Base-by-base conservation (phyloP, 495 filamentous ascomycete species). In the Aspergillus coremiiformis region DNA sequence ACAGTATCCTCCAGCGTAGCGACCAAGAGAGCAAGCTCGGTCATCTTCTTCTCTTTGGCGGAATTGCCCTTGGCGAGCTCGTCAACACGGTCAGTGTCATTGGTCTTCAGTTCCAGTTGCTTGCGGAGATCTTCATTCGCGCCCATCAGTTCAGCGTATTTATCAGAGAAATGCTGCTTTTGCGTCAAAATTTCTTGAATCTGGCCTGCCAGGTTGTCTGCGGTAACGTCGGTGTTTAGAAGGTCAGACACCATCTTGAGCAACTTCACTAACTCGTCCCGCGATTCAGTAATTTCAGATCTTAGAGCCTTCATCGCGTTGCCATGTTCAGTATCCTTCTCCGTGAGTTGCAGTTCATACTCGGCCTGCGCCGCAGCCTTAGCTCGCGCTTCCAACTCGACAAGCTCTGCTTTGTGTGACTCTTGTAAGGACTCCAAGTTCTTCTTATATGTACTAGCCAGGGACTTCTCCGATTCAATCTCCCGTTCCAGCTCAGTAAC, bases 251-350 rank as follows among this genome's bases (percentile, higher is more conserved):
- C 70, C 44, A 67, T 68, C 30, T 66, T 58, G 26, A 84, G 66
- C 20, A 90, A 69, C 50, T 80, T 82, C 39, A 77, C 77, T 47
- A 91, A 70, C 47, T 89, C 82, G 47, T 84, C 76, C 44, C 85
- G 82, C 29, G 86, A 84, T 53, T 84, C 83, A 5, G 76, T 64
- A 42, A 90, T 82, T 15, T 94, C 86, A 27, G 74, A 71, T 61
- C 90, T 78, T 37, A 95, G 71, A 12, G 75, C 54, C 45, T 77
- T 68, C 57, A 89, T 71, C 11, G 77, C 73, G 51, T 78, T 70
- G 19, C 84, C 75, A 58, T 90, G 82, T 53, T 84, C 75, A 9
- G 68, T 67, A 39, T 77, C 66, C 55, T 73, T 71, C 43, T 74
- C 74, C 10, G 66, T 51, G 17, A 81, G 64, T 19, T 64, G 69